A percentile compares a stretch with the other conserved stretches of the same genome.
Evolutionary conservation across 176 grass and related monocot genomes (phyloP).

Genomic region (Oryza officinalis): DNA sequence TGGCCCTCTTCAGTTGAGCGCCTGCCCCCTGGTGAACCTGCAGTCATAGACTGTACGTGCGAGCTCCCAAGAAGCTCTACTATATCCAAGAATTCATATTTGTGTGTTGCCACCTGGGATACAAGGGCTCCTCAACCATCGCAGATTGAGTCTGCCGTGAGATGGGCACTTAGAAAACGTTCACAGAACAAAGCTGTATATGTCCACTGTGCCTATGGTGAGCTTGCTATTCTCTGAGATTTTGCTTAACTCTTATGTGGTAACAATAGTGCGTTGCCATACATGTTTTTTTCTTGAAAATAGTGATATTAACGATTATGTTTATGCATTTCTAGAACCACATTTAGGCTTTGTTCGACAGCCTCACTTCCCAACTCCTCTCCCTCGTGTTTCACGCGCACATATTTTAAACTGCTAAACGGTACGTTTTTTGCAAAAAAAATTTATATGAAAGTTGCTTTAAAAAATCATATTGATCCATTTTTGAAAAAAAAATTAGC

Average conservation of each 20-base stretch:
- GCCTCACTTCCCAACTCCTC: no score
- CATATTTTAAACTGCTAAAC: no score
- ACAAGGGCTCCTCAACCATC: constrained; percentile 71
- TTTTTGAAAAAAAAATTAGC: no score
- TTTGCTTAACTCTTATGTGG: constrained; percentile 5
- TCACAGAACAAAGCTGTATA: constrained; percentile 72
- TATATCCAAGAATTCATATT: constrained; percentile 59
- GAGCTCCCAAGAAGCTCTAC: constrained; percentile 75
- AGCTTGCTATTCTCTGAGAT: constrained; percentile 20
- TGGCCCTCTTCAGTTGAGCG: constrained; percentile 79
- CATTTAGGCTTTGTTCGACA: no score
- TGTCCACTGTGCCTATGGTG: constrained; percentile 95
- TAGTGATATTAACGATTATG: not conserved
- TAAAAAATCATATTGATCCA: no score
- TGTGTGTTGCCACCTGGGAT: constrained; percentile 86
- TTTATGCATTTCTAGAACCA: constrained; percentile 2
- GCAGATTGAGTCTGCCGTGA: constrained; percentile 75
- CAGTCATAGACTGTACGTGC: constrained; percentile 89
- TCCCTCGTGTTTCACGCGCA: no score
- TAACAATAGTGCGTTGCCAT: not conserved
- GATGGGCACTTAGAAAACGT: constrained; percentile 70
- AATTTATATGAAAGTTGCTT: no score
- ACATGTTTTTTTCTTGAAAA: not conserved
- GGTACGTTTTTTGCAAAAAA: no score
- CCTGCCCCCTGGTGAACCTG: constrained; percentile 73